Evolutionary conservation across 306 rosid species (phyloP).

Genomic region (Vachellia collinsii): DNA sequence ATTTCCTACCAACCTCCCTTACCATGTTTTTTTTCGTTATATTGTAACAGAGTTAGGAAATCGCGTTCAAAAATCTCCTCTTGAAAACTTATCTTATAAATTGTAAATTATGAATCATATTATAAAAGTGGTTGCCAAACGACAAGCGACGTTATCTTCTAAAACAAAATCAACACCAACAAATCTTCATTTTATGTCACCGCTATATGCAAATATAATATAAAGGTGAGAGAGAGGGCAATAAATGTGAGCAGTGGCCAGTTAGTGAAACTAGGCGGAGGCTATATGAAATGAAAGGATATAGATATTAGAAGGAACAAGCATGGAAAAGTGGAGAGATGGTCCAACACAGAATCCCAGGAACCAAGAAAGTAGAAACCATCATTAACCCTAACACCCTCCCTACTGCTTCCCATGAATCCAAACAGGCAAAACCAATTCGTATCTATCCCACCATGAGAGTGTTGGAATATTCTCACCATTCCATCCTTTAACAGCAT

Average conservation of each 20-base stretch:
- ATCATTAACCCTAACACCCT: constrained; percentile 2
- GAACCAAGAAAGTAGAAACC: neutral
- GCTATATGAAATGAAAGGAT: neutral
- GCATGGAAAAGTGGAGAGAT: neutral
- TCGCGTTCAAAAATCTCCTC: no score
- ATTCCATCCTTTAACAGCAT: neutral
- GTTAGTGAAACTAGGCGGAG: neutral
- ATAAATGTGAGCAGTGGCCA: neutral
- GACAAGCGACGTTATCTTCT: no score
- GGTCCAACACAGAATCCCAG: constrained; percentile 25
- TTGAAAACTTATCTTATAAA: no score
- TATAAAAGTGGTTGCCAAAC: no score
- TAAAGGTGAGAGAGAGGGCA: neutral
- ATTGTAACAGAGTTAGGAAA: no score
- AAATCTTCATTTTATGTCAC: no score
- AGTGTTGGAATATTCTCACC: neutral
- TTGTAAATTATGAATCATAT: no score
- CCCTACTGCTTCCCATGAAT: neutral
- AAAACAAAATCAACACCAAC: neutral
- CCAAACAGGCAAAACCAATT: no score
- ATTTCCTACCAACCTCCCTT: neutral
- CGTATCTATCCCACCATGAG: no score
- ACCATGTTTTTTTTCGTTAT: no score
- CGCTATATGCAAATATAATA: no score
- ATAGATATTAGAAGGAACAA: neutral